Evolutionary conservation across 2,329 filamentous ascomycete genomes (phyloP).

Genomic region (Sphaceloma murrayae): DNA sequence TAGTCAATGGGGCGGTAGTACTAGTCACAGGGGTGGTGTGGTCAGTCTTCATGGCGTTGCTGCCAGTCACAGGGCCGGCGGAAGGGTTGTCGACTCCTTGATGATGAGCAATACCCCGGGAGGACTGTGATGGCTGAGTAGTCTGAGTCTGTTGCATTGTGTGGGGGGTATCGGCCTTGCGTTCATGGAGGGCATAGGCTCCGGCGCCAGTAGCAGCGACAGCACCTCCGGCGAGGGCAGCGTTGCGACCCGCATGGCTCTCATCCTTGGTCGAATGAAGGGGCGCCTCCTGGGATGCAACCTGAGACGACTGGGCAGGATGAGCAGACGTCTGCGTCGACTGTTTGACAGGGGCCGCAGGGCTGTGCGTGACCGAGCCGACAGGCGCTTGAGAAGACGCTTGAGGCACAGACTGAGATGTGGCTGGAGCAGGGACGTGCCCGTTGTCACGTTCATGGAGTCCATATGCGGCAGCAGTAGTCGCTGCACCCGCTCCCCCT

Average conservation of each 20-base stretch:
- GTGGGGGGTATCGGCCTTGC: too few relatives aligned
- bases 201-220: slow-evolving; percentile 22
- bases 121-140: not conserved
- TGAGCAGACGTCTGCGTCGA: too few relatives aligned
- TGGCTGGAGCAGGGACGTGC: too few relatives aligned
- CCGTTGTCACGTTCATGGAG: not conserved
- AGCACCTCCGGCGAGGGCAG: slow-evolving; percentile 25
- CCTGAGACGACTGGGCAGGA: not conserved
- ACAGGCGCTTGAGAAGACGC: too few relatives aligned
- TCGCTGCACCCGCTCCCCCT: slow-evolving; percentile 25
- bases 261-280: slow-evolving; percentile 5
- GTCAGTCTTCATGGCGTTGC: too few relatives aligned
- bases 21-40: too few relatives aligned
- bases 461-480: slow-evolving; percentile 24
- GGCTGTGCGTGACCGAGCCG: too few relatives aligned
- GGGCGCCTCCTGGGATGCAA: not conserved
- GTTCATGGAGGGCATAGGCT: slow-evolving; percentile 24
- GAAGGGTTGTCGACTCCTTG: too few relatives aligned
- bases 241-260: slow-evolving; percentile 28
- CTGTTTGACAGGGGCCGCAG: too few relatives aligned
- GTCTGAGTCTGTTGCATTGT: not conserved
- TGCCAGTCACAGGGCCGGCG: not conserved
- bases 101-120: too few relatives aligned
- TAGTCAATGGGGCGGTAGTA: too few relatives aligned
- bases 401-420: too few relatives aligned